Base-by-base conservation (phyloP, 2,329 filamentous ascomycete species). In the Ceratocystis lukuohia region DNA sequence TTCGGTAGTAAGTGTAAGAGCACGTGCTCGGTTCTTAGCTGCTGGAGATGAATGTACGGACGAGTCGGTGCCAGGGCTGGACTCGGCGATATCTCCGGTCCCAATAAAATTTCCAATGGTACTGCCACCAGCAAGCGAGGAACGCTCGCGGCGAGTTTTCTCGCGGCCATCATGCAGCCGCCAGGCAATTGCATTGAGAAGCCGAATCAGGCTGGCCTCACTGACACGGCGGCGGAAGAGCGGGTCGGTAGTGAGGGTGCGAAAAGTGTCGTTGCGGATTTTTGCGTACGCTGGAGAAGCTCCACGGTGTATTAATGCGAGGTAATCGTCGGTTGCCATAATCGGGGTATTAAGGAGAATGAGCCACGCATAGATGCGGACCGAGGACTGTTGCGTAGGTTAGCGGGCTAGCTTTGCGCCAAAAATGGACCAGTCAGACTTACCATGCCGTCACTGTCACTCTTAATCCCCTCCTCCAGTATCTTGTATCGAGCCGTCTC, bases 231-330 rank as follows among this genome's bases (percentile, higher is more conserved):
- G 86, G 69, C 94, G 89, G 80, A 97, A 99, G 45, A 99, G 84
- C n/a, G 93, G 92, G 73, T 99, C 94, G 64, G 93, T 96, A 41
- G 94, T 94, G 65, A 99, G 81, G 0, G 94, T 99, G 71, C 94
- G 90, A 75, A 97, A 97, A 50, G 94, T 96, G 75, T 99, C 94
- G 76, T 99, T 96, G 74, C 92, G 89, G 74, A 99, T 99, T 78
- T 99, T 99, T 72, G 90, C 86, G 77, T 99, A 96, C 59, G 91
- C 92, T 0, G 93, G 92, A 2, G 93, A 97, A 28, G 93, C 89
- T 69, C 94, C 93, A 69, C 94, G 90, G 73, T 96, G 91, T 70
- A 99, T 88, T 57, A 97, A 87, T 67, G 84, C 83, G 70, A 97
- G 88, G 75, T 99, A 99, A 69, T 88, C 82, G 72, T 96, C 89